These are phyloP conservation scores for Silene coronaria DNA, from an alignment of 179 eudicot species.

Conservation along the genomic window DNA sequence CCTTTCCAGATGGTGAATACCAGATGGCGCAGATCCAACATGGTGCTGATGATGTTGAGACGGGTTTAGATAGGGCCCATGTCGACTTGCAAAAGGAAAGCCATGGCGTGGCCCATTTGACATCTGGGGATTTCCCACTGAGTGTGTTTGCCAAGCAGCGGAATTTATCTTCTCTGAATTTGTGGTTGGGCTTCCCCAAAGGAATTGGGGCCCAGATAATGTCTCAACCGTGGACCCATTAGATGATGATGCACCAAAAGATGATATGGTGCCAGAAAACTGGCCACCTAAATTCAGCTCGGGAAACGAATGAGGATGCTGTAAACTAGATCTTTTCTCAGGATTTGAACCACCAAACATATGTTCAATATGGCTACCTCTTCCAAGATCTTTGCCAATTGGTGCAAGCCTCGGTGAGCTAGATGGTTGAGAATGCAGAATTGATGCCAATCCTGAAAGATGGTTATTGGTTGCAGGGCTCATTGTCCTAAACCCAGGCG, in stretches of 20 bases:
- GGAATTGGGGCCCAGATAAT: constrained; percentile 70
- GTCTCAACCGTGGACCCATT: constrained; percentile 60
- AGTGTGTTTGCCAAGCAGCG: constrained; percentile 34
- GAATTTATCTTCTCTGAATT: constrained; percentile 41
- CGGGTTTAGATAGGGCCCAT: constrained; percentile 37
- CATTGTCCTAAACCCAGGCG: constrained; percentile 48
- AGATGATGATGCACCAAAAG: constrained; percentile 57
- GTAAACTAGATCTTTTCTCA: constrained; percentile 34
- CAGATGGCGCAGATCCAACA: constrained; percentile 87
- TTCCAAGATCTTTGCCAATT: constrained; percentile 50
- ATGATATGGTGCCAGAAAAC: constrained; percentile 38
- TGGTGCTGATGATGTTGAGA: constrained; percentile 48
- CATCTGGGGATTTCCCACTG: constrained; percentile 38
- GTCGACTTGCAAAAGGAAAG: constrained; percentile 40
- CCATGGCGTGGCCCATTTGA: constrained; percentile 49
- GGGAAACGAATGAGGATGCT: constrained; percentile 63
- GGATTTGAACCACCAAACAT: constrained; percentile 31
- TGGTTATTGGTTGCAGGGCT: constrained; percentile 45
- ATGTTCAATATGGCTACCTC: constrained; percentile 41
- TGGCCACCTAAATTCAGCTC: constrained; percentile 47
- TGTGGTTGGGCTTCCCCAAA: constrained; percentile 66
- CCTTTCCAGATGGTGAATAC: constrained; percentile 47
- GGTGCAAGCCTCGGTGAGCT: constrained; percentile 52
- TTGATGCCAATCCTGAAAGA: constrained; percentile 59
- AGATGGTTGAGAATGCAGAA: constrained; percentile 48